A percentile compares a stretch with the other conserved stretches of the same genome.
Conservation (phyloP, 257 asterid genomes). For the Solanum appendiculatum region DNA sequence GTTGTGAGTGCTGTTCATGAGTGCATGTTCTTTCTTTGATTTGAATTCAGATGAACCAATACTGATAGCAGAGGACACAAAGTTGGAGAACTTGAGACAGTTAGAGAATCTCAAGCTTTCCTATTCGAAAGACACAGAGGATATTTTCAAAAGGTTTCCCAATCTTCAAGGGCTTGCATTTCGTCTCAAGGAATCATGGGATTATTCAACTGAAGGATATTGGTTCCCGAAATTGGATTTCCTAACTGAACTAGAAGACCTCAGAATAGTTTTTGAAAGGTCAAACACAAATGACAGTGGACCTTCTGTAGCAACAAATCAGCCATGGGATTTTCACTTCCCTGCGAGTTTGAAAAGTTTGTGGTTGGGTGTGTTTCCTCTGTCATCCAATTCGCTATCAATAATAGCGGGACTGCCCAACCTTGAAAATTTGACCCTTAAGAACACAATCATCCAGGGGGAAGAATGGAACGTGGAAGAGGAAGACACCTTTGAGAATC, state of each 20-base stretch:
- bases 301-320: background rate
- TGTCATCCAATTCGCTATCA: background rate
- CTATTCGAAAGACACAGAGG: too few relatives aligned
- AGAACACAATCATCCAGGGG: fast-evolving
- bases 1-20: too few relatives aligned
- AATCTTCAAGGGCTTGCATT: background rate
- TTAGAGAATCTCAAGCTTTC: too few relatives aligned
- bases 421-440: background rate
- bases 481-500: background rate
- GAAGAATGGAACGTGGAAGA: background rate
- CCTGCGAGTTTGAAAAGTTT: background rate
- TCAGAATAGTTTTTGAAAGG: background rate
- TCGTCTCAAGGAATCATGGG: background rate
- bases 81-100: too few relatives aligned
- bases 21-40: too few relatives aligned
- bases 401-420: background rate
- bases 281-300: background rate
- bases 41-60: too few relatives aligned
- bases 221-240: background rate
- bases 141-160: too few relatives aligned
- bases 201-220: background rate
- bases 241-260: background rate
- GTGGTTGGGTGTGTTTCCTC: fast-evolving
- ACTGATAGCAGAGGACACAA: too few relatives aligned
- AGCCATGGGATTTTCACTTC: background rate